Evolutionary conservation across 2,329 filamentous ascomycete genomes (phyloP), one percentile per base, ranked within the genome.

Genomic region (Monosporascus sp.): DNA sequence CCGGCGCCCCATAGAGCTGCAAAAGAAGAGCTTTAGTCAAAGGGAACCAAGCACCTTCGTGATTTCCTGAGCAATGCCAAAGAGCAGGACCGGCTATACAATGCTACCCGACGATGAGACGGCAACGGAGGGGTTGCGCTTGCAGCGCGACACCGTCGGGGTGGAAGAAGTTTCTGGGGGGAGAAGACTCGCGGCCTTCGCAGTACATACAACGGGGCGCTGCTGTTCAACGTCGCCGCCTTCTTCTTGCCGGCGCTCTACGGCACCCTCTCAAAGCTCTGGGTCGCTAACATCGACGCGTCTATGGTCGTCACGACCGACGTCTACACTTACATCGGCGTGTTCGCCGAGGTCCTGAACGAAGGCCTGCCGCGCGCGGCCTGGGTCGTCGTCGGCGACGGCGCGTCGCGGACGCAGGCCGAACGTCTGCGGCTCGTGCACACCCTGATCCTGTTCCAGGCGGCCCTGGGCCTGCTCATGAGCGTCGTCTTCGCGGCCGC

Each of bases 181-280:
- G 25, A 7, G 25, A 7, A 25, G 7, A 6, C 25, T 25, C 25
- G 41, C 48, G 49, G 52, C 50, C 43, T 44, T 44, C 63, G 65
- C 20, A 56, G 63, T 3, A 57, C 55, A 38, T 88, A 86, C 62
- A 55, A 62, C 0, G 83, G 83, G 0, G 79, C 83, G 0, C 70
- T 89, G 0, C 51, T 79, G 15, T 86, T 88, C 72, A 89, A 89
- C 61, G 52, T 83, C 9, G 73, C 67, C 47, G 75, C 85, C 1
- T 88, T 89, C 65, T 65, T 83, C 2, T 76, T 89, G 0, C 86
- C 85, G 1, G 86, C 86, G 0, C 71, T 90, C 0, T 89, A 89
- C 62, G 68, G 70, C 36, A 90, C 86, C 0, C 75, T 90, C 0
- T 80, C 79, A 48, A 89, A 89, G 62, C 74, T 88, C 18, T 90